These are phyloP conservation scores for Apiospora sp. DNA, from an alignment of 2,329 filamentous ascomycete genomes.

Conservation along the genomic window DNA sequence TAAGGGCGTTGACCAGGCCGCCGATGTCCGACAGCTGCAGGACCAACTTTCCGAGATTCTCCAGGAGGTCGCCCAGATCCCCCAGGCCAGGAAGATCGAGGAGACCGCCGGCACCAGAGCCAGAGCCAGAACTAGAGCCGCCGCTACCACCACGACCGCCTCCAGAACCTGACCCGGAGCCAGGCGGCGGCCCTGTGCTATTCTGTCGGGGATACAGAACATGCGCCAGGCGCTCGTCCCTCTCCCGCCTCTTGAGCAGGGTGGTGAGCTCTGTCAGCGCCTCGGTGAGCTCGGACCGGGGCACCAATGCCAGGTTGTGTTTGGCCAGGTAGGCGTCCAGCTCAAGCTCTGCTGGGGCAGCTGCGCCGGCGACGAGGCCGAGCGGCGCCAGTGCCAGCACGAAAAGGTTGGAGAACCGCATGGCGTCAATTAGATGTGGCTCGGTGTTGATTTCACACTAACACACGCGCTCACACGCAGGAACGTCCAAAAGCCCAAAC, in stretches of 20 bases:
- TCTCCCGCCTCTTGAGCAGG: slow-evolving; percentile 45
- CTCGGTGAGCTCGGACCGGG: slow-evolving; percentile 55
- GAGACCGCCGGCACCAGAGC: slow-evolving; percentile 26
- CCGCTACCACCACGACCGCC: background rate
- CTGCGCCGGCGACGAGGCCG: slow-evolving; percentile 42
- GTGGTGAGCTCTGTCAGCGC: slow-evolving; percentile 51
- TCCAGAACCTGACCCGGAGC: slow-evolving; percentile 27
- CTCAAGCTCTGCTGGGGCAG: slow-evolving; percentile 43
- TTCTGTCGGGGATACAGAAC: slow-evolving; percentile 39
- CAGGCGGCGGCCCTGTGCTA: slow-evolving; percentile 32
- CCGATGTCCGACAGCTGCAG: slow-evolving; percentile 40
- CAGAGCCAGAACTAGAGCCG: slow-evolving; percentile 28
- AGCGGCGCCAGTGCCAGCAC: slow-evolving; percentile 45
- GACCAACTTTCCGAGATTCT: slow-evolving; percentile 36
- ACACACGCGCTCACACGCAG: background rate
- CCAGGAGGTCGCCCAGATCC: slow-evolving; percentile 38
- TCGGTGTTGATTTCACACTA: slow-evolving; percentile 1
- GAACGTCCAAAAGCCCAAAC: background rate
- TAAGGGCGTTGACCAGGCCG: slow-evolving; percentile 40
- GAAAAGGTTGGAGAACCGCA: slow-evolving; percentile 48
- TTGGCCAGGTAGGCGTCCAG: slow-evolving; percentile 51
- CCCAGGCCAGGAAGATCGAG: slow-evolving; percentile 37
- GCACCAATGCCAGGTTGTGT: slow-evolving; percentile 54
- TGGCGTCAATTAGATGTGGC: slow-evolving; percentile 32
- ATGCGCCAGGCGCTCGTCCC: slow-evolving; percentile 26